phyloP scores from a whole-genome alignment of 495 filamentous ascomycete species.

The Annulohypoxylon nitens region DNA sequence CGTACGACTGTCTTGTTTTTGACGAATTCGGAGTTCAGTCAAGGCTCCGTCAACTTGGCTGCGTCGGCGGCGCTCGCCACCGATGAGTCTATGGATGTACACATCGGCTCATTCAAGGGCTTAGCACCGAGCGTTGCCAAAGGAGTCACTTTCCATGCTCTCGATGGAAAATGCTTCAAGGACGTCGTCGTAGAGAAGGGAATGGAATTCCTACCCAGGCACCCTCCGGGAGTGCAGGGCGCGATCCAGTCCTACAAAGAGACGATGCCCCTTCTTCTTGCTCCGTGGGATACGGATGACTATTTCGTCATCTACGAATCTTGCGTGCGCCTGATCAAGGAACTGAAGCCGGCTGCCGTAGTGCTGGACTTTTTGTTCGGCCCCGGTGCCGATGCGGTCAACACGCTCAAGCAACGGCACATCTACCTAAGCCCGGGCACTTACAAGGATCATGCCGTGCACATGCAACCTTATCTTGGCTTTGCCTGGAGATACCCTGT shows the following conservation, averaged over 20 bases:
- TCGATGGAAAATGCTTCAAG: conserved; percentile 9
- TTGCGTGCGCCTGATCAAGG: conserved; percentile 13
- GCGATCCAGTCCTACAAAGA: conserved; percentile 17
- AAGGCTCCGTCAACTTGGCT: conserved; percentile 7
- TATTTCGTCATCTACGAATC: conserved; percentile 12
- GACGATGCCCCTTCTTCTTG: conserved; percentile 5
- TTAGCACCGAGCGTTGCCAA: background rate
- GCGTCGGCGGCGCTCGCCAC: conserved; percentile 4
- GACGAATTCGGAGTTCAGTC: conserved; percentile 14
- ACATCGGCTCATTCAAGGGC: conserved; percentile 13
- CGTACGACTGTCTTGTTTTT: conserved; percentile 10
- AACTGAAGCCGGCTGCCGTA: background rate
- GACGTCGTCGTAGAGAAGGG: conserved; percentile 9
- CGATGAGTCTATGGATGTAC: conserved; percentile 5
- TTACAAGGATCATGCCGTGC: conserved; percentile 17
- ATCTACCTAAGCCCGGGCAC: conserved; percentile 5
- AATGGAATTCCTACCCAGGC: background rate
- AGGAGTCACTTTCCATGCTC: conserved; percentile 7
- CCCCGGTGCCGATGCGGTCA: conserved; percentile 17
- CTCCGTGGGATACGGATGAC: background rate
- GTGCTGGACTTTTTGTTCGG: conserved; percentile 9
- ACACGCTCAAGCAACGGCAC: conserved; percentile 13
- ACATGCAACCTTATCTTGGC: conserved; percentile 5
- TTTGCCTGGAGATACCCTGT: conserved; percentile 15
- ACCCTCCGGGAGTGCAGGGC: background rate